Base-by-base conservation (phyloP, 371 early-diverging fungal species). In the Fennellomyces sp. region DNA sequence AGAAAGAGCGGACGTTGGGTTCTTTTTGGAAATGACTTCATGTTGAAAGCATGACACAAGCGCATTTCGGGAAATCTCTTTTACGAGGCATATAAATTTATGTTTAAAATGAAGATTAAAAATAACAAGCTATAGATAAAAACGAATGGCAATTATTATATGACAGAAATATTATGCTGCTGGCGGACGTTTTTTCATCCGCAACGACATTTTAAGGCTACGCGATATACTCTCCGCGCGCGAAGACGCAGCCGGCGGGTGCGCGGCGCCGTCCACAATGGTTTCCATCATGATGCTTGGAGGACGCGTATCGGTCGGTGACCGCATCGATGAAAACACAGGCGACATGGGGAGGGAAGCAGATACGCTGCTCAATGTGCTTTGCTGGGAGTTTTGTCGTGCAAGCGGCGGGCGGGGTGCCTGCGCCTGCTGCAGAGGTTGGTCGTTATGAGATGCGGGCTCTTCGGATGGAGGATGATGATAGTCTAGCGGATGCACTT, bases 141-240 rank as follows among this genome's bases (percentile, higher is more conserved):
- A n/a, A 38, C 30, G 33, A 3, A 28, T 28, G 51, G 2, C 12
- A 19, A 15, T 38, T 13, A 3, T 25, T 51, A 29, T 33, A 6
- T 12, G 23, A 21, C 5, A 45, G 5, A 45, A 45, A 8, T 15
- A 21, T 45, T 45, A 45, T 45, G 45, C 45, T 45, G 45, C 23
- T 8, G 28, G 21, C 39, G 52, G 23, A 19, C 78, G 66, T 38
- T 70, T 67, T 42, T 78, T 78, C 61, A 74, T 78, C 25, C 73
- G 70, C 36, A 79, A 60, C 12, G 76, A 69, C 66, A 78, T 73
- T 59, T 78, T 78, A n/a, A 78, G 50, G 5, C 72, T 69, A 25
- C 79, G 71, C 4, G 79, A 78, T 26, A 78, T 48, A 39, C 73
- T 78, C 57, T 78, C 79, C 38, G 79, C 75, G 41, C 76, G 56